phyloP scores from a whole-genome alignment of 2,329 filamentous ascomycete species.

The Corniculantispora saksenae region DNA sequence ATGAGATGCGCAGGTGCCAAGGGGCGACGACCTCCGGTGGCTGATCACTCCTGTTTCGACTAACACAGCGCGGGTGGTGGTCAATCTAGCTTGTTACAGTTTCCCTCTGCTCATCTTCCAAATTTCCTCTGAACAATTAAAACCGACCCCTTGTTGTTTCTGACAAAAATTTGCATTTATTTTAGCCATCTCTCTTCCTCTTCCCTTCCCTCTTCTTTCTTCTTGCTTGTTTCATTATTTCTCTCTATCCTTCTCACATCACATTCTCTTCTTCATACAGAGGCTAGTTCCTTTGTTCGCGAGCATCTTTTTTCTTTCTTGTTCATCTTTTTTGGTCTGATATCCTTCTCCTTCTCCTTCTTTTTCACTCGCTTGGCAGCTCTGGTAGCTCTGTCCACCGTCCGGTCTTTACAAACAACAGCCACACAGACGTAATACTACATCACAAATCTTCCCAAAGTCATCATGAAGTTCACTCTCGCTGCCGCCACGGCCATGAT shows the following conservation, averaged over 20 bases:
- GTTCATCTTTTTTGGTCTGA: slow-evolving; percentile 29
- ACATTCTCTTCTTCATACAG: slow-evolving; percentile 31
- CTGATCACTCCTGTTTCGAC: slow-evolving; percentile 18
- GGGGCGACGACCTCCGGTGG: slow-evolving; percentile 2
- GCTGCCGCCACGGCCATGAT: slow-evolving; percentile 49
- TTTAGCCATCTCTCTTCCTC: slow-evolving; percentile 23
- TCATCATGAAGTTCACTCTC: slow-evolving; percentile 56
- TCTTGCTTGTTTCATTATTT: slow-evolving; percentile 29
- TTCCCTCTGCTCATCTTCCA: neutral
- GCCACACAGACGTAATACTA: slow-evolving; percentile 20
- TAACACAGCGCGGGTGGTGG: slow-evolving; percentile 6
- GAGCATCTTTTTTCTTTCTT: slow-evolving; percentile 21
- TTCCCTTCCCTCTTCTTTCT: slow-evolving; percentile 26
- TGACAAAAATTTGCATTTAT: slow-evolving; percentile 10
- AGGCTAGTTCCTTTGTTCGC: slow-evolving; percentile 31
- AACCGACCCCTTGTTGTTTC: slow-evolving; percentile 1
- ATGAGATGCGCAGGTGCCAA: slow-evolving; percentile 9
- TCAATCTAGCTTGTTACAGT: slow-evolving; percentile 17
- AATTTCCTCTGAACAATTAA: neutral
- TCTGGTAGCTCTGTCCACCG: slow-evolving; percentile 30
- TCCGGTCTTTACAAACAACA: slow-evolving; percentile 28
- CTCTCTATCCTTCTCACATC: slow-evolving; percentile 29
- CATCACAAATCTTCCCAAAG: slow-evolving; percentile 12
- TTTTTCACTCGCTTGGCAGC: slow-evolving; percentile 22
- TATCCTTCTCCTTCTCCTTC: slow-evolving; percentile 24